Evolutionary conservation across 2,329 filamentous ascomycete species (phyloP), one percentile per base, ranked within the genome.

Genomic region (Hymenoscyphus fraxineus): DNA sequence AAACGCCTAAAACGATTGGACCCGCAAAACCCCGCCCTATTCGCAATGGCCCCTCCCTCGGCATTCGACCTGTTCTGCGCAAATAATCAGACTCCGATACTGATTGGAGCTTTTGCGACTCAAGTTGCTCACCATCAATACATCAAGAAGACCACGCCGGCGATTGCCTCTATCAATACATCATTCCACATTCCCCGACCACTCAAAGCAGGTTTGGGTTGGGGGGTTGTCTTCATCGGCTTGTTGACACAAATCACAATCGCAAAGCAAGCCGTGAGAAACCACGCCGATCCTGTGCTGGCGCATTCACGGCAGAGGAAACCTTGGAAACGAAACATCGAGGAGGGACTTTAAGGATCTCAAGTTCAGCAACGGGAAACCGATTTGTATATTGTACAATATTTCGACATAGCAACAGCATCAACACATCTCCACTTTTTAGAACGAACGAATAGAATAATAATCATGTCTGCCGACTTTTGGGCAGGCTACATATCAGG

Each of bases 401-500:
- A 44, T 60, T n/a, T 31, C 57, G 55, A 54, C 22, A 54, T 12
- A 58, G 57, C 7, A 60, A 22, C 2, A 39, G 51, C 10, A 51
- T 19, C 10, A 38, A 54, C 27, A 39, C 39, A 39, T 27, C 35
- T 40, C 22, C 22, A 16, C 35, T 55, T 19, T 40, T 39, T 35
- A 32, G 6, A 51, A 22, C 40, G 38, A 31, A 40, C 32, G 47
- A 47, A 22, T 16, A 56, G 15, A 41, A 44, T 19, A 35, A 41
- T 22, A 57, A 68, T 12, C n/a, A 76, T 76, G 74, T 75, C 73
- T 6, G 73, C 92, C 70, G 93, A 97, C 76, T 97, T 97, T 77
- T 96, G 91, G 91, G 91, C 93, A 64, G 93, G 93, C 73, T 97
- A 97, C 77, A 79, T 95, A 66, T 94, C 90, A 74, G 94, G 94